A percentile compares a stretch with the other conserved stretches of the same genome.
These are phyloP conservation scores for Sicyos baderoa DNA, from an alignment of 306 rosid genomes.

Conservation along the genomic window DNA sequence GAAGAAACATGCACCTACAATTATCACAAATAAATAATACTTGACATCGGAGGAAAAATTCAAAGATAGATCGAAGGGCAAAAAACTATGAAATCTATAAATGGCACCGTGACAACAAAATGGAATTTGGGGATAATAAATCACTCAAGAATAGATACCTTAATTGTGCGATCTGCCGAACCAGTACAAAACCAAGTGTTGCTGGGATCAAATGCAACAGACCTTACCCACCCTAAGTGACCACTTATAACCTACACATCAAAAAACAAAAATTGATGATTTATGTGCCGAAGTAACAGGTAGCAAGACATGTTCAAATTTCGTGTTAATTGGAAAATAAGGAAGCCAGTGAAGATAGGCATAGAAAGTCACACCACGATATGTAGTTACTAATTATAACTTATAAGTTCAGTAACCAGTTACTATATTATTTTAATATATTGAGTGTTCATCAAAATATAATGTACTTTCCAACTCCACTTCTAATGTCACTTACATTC, in stretches of 20 bases:
- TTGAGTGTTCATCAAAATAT: not conserved
- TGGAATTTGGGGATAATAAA: constrained; percentile 3
- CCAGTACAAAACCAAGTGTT: constrained; percentile 97
- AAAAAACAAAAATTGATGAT: constrained; percentile 11
- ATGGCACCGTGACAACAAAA: not conserved
- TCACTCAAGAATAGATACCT: constrained; percentile 46
- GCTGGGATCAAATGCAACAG: constrained; percentile 93
- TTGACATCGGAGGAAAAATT: not conserved
- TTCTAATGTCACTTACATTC: not conserved
- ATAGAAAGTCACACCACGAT: not conserved
- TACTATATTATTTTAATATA: not conserved
- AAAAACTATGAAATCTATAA: not conserved
- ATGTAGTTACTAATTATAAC: not conserved
- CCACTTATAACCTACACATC: constrained; percentile 80
- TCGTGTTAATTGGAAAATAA: not conserved
- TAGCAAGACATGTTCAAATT: no score
- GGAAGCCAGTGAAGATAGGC: not conserved
- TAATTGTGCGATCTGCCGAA: constrained; percentile 98
- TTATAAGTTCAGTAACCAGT: not conserved
- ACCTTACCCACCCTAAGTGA: constrained; percentile 99
- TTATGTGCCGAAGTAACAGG: not conserved
- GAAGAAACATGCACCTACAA: not conserved
- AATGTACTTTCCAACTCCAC: not conserved
- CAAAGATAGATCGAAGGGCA: constrained; percentile 4
- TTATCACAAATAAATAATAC: not conserved